These are phyloP conservation scores for Oryza glumipatula DNA, from an alignment of 176 grass and related monocot species.

Conservation along the genomic window DNA sequence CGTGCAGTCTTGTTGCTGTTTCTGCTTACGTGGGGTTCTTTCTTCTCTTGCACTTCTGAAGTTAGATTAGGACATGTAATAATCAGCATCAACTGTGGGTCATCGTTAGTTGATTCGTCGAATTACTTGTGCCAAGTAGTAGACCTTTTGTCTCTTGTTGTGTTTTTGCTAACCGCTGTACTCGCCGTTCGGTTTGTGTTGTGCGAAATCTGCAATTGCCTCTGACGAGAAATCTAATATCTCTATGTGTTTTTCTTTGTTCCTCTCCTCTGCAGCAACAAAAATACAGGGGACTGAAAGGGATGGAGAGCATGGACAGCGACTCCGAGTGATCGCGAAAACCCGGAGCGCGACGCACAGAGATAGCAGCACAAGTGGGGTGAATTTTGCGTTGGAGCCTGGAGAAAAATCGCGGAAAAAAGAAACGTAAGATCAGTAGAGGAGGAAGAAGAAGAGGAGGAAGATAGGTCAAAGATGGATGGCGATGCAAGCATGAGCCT, in stretches of 20 bases:
- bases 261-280: slow-evolving; percentile 32
- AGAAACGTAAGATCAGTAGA: background rate
- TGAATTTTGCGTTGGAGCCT: background rate
- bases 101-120: background rate
- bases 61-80: background rate
- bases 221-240: slow-evolving; percentile 4
- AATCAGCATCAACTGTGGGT: background rate
- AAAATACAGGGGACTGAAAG: slow-evolving; percentile 66
- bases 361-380: background rate
- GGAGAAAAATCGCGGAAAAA: background rate
- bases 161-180: background rate
- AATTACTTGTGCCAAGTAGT: background rate
- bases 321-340: slow-evolving; percentile 49
- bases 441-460: background rate
- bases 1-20: background rate
- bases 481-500: background rate
- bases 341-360: background rate
- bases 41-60: background rate
- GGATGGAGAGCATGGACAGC: slow-evolving; percentile 73
- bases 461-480: background rate
- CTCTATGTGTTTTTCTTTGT: background rate
- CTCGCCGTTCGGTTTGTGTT: background rate
- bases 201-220: background rate
- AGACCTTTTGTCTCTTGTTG: background rate
- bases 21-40: background rate